These are phyloP conservation scores for Venturia aucupariae DNA, from an alignment of 2,329 filamentous ascomycete genomes.

Conservation along the genomic window DNA sequence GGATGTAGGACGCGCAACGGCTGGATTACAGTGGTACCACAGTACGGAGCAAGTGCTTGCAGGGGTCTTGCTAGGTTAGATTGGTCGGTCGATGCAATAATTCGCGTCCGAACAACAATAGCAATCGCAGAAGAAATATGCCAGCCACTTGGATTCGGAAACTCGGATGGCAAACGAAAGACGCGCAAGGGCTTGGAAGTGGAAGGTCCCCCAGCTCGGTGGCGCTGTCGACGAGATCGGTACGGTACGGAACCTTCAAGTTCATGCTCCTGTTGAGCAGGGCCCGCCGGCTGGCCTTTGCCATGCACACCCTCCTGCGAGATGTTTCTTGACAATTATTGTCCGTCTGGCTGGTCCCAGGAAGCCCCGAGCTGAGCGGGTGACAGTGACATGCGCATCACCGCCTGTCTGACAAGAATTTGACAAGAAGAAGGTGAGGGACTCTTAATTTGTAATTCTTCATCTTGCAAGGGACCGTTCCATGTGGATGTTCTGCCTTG, in stretches of 20 bases:
- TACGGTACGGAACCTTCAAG: neutral
- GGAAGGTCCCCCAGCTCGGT: neutral
- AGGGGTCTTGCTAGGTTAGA: neutral
- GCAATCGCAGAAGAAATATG: too few relatives aligned
- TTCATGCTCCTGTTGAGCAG: neutral
- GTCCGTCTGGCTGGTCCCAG: neutral
- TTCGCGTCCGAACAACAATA: too few relatives aligned
- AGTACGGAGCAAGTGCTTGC: too few relatives aligned
- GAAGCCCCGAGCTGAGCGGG: neutral
- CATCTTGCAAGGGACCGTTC: neutral
- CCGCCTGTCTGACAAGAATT: neutral
- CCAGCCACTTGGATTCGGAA: too few relatives aligned
- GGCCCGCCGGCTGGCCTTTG: neutral
- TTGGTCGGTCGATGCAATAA: neutral
- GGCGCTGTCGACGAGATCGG: neutral
- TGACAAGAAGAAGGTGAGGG: too few relatives aligned
- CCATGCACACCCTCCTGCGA: neutral
- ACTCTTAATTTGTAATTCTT: neutral
- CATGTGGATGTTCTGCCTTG: neutral
- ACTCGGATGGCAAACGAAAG: neutral
- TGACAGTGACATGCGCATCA: neutral
- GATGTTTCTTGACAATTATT: neutral
- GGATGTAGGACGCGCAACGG: neutral
- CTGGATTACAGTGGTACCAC: too few relatives aligned
- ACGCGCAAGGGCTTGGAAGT: neutral